A percentile compares a stretch with the other conserved stretches of the same genome.
Conservation (phyloP, 2,329 filamentous ascomycete genomes). For the Helotiales sp. region DNA sequence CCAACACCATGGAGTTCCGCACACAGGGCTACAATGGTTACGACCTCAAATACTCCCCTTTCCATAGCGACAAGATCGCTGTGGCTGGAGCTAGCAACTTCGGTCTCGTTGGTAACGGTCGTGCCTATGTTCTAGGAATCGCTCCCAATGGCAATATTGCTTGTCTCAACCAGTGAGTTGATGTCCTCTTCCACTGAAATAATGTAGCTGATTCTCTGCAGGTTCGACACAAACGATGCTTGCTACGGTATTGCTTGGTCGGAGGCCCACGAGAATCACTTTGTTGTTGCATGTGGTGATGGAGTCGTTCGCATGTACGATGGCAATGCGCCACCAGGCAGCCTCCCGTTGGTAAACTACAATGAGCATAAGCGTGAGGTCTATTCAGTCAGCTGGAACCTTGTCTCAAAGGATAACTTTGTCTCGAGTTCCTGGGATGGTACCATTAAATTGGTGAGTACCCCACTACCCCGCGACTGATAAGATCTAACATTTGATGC, state of each 20-base stretch:
- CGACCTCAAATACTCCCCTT: conserved; percentile 97
- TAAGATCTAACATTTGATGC: conserved; percentile 12
- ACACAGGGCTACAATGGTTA: conserved; percentile 96
- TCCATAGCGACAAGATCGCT: conserved; percentile 93
- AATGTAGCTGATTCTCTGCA: not conserved
- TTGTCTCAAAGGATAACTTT: conserved; percentile 88
- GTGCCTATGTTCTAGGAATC: conserved; percentile 82
- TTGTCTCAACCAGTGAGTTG: conserved; percentile 75
- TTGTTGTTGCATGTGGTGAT: conserved; percentile 87
- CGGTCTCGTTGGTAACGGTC: conserved; percentile 94
- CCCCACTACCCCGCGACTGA: conserved; percentile 15
- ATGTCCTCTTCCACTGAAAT: not conserved
- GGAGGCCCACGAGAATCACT: conserved; percentile 93
- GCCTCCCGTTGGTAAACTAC: conserved; percentile 91
- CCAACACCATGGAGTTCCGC: conserved; percentile 73
- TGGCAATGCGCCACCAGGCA: conserved; percentile 69
- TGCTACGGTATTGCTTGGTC: conserved; percentile 96
- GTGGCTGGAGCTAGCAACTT: conserved; percentile 94
- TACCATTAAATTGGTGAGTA: conserved; percentile 78
- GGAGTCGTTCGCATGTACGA: conserved; percentile 96
- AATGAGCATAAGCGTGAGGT: conserved; percentile 93
- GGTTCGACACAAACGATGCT: conserved; percentile 96
- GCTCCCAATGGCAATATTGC: conserved; percentile 78
- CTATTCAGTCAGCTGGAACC: conserved; percentile 91
- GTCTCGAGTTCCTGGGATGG: conserved; percentile 95